These are phyloP conservation scores for Lanmaoa rubissima DNA, from an alignment of 768 basidiomycete genomes.

Conservation along the genomic window DNA sequence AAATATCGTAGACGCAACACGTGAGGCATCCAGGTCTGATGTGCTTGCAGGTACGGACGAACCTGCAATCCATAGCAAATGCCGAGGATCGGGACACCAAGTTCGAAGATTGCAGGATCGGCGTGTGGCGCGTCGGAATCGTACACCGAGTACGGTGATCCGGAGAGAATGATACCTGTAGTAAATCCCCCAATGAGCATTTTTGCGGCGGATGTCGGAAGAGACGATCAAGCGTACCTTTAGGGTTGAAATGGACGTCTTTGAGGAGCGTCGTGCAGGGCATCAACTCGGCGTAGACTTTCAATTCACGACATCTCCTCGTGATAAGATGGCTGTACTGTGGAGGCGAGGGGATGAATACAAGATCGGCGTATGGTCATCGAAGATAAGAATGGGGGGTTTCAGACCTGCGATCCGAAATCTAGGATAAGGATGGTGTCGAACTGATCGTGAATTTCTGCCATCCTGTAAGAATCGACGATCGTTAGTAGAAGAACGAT, in stretches of 20 bases:
- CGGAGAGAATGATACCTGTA: constrained; percentile 91
- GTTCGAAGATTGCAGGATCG: constrained; percentile 85
- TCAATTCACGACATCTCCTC: constrained; percentile 93
- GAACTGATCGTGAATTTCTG: constrained; percentile 92
- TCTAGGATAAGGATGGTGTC: constrained; percentile 96
- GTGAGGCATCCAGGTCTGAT: background rate
- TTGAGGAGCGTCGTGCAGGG: constrained; percentile 91
- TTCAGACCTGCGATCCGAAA: constrained; percentile 89
- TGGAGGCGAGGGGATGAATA: background rate
- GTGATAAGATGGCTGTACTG: constrained; percentile 98
- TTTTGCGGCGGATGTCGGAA: background rate
- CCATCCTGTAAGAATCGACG: constrained; percentile 42
- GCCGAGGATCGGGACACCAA: constrained; percentile 89
- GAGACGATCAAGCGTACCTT: constrained; percentile 54
- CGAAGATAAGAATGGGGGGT: constrained; percentile 4
- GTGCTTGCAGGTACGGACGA: constrained; percentile 11
- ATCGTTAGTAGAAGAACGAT: background rate
- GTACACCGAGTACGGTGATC: constrained; percentile 98
- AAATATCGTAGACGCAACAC: background rate
- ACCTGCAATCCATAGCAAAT: constrained; percentile 98
- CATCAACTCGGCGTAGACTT: constrained; percentile 96
- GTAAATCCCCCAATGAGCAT: background rate
- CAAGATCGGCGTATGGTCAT: constrained; percentile 7
- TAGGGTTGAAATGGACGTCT: constrained; percentile 90
- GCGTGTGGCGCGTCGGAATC: constrained; percentile 90